Evolutionary conservation across 805 yeast species (phyloP).

Genomic region (Saturnispora sanitii): DNA sequence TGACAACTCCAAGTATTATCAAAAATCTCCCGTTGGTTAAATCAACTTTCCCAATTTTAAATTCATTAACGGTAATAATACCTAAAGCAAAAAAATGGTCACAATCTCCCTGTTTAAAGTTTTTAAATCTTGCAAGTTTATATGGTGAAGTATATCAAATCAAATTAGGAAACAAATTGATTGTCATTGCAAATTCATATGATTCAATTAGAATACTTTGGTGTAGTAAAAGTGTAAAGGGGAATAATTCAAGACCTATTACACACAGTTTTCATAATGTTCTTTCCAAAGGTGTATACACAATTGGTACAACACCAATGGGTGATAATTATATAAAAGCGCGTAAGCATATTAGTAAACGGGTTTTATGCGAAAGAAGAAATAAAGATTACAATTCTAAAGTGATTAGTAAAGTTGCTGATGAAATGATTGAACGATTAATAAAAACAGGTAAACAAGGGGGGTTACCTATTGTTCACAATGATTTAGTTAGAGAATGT

Average conservation of each 20-base stretch:
- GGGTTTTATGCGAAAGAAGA: slow-evolving; percentile 30
- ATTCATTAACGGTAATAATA: slow-evolving; percentile 18
- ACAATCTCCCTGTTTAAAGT: slow-evolving; percentile 38
- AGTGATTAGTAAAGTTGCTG: slow-evolving; percentile 33
- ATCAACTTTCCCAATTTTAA: slow-evolving; percentile 21
- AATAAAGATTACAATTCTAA: slow-evolving; percentile 25
- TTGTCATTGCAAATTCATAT: slow-evolving; percentile 60
- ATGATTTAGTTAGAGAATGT: slow-evolving; percentile 22
- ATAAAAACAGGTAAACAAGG: slow-evolving; percentile 11
- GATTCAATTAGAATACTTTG: slow-evolving; percentile 45
- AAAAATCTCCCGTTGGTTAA: slow-evolving; percentile 16
- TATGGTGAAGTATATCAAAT: slow-evolving; percentile 50
- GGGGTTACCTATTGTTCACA: slow-evolving; percentile 5
- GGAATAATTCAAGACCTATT: slow-evolving; percentile 59
- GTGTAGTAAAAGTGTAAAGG: slow-evolving; percentile 35
- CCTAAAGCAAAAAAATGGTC: slow-evolving; percentile 17
- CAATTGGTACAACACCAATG: slow-evolving; percentile 58
- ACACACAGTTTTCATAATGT: slow-evolving; percentile 59
- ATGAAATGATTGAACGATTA: slow-evolving; percentile 17
- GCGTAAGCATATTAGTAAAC: slow-evolving; percentile 38
- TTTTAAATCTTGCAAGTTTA: slow-evolving; percentile 33
- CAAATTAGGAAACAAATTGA: slow-evolving; percentile 44
- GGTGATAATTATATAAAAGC: slow-evolving; percentile 37
- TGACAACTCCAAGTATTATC: slow-evolving; percentile 9
- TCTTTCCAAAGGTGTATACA: slow-evolving; percentile 46